Conservation (phyloP, 345 rosid genomes). For the Nephelium lappaceum region DNA sequence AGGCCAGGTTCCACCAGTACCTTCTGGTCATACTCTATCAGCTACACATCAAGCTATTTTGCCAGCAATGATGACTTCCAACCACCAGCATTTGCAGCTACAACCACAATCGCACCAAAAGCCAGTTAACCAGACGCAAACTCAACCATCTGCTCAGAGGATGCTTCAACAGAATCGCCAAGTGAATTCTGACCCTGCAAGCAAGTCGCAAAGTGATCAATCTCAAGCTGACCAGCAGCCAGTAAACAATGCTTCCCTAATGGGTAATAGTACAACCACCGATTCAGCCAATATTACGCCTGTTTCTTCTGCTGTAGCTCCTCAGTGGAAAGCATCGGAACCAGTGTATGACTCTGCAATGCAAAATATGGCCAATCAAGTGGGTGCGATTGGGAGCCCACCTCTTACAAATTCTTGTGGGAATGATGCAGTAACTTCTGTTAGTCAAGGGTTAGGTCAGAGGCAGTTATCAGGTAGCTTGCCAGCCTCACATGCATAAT, state of each 20-base stretch:
- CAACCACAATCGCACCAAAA: slow-evolving; percentile 40
- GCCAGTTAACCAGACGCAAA: slow-evolving; percentile 55
- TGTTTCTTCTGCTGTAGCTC: slow-evolving; percentile 39
- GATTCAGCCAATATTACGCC: slow-evolving; percentile 48
- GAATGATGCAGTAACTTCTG: slow-evolving; percentile 52
- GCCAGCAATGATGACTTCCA: slow-evolving; percentile 37
- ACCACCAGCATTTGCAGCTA: slow-evolving; percentile 43
- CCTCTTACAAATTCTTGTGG: slow-evolving; percentile 49
- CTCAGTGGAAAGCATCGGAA: slow-evolving; percentile 67
- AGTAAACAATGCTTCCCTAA: slow-evolving; percentile 39
- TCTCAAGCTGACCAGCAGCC: slow-evolving; percentile 51
- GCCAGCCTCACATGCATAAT: slow-evolving; percentile 46
- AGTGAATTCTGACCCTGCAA: slow-evolving; percentile 44
- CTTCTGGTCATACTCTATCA: slow-evolving; percentile 49
- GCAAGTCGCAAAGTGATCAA: slow-evolving; percentile 63
- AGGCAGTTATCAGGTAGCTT: slow-evolving; percentile 64
- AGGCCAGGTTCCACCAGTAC: slow-evolving; percentile 53
- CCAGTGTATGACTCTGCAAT: slow-evolving; percentile 43
- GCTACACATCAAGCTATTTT: slow-evolving; percentile 52
- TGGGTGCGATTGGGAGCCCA: slow-evolving; percentile 46
- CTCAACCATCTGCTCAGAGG: slow-evolving; percentile 61
- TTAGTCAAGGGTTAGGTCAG: slow-evolving; percentile 56
- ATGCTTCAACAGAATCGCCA: slow-evolving; percentile 60
- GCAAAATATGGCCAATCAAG: slow-evolving; percentile 46
- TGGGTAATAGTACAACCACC: slow-evolving; percentile 36